These are phyloP conservation scores for Erigeron philadelphicus DNA, from an alignment of 140 eudicot species.

Conservation along the genomic window DNA sequence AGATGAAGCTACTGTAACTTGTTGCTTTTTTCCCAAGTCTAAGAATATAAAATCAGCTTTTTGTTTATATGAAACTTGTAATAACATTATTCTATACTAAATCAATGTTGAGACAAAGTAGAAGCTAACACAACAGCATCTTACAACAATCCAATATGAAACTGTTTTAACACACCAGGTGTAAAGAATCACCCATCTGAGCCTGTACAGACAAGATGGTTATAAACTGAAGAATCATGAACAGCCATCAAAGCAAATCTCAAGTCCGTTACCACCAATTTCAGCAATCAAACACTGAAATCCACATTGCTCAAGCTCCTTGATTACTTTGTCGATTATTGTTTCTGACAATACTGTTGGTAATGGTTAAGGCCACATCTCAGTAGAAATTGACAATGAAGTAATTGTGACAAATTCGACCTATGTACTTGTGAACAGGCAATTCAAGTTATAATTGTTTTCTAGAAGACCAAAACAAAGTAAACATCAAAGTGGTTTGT, in stretches of 20 bases:
- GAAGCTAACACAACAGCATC: conserved; percentile 19
- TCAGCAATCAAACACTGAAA: conserved; percentile 85
- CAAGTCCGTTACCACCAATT: conserved; percentile 83
- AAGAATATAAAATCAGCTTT: too few relatives aligned
- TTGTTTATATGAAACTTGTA: too few relatives aligned
- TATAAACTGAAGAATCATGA: conserved; percentile 18
- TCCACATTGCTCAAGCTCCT: conserved; percentile 76
- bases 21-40: too few relatives aligned
- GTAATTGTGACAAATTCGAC: neutral
- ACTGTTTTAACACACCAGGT: conserved; percentile 1
- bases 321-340: conserved; percentile 62
- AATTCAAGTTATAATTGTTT: neutral
- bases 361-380: conserved; percentile 49
- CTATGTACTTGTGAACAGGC: neutral
- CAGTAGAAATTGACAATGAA: neutral
- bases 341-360: conserved; percentile 60
- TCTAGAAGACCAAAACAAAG: conserved; percentile 1
- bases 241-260: conserved; percentile 47
- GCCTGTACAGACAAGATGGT: conserved; percentile 8
- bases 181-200: conserved; percentile 15
- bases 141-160: conserved; percentile 19
- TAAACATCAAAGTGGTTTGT: neutral
- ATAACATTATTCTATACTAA: too few relatives aligned
- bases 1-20: too few relatives aligned
- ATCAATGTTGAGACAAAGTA: neutral